A percentile compares a stretch with the other conserved stretches of the same genome.
phyloP scores from a whole-genome alignment of 495 filamentous ascomycete genomes.

The Penicillium diatomitis region DNA sequence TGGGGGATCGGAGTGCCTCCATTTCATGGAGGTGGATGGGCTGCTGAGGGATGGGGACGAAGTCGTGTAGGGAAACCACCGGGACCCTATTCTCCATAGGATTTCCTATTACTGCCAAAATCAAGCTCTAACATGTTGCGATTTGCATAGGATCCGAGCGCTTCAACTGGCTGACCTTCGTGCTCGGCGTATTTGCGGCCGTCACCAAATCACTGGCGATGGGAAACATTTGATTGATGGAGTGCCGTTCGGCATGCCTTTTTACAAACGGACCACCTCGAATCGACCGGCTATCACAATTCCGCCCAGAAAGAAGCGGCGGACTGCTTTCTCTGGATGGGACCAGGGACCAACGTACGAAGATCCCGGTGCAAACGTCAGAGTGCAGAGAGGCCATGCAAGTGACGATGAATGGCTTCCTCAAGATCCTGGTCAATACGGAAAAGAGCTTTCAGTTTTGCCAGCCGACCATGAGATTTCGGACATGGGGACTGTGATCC shows the following conservation, averaged over 20 bases:
- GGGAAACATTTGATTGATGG: slow-evolving; percentile 86
- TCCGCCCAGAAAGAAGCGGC: slow-evolving; percentile 64
- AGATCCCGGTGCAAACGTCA: background rate
- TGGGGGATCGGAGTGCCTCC: slow-evolving; percentile 75
- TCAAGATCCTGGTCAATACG: slow-evolving; percentile 9
- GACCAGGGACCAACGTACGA: slow-evolving; percentile 12
- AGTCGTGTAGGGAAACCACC: slow-evolving; percentile 52
- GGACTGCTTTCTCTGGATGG: slow-evolving; percentile 37
- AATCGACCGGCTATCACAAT: slow-evolving; percentile 61
- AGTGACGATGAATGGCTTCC: slow-evolving; percentile 34
- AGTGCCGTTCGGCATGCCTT: slow-evolving; percentile 74
- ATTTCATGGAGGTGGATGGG: slow-evolving; percentile 65
- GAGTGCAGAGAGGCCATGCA: slow-evolving; percentile 15
- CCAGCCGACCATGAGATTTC: slow-evolving; percentile 23
- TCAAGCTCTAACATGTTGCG: background rate
- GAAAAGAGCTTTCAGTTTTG: slow-evolving; percentile 19
- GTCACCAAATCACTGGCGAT: slow-evolving; percentile 71
- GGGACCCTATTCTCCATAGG: too few relatives aligned
- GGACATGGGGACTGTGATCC: slow-evolving; percentile 35
- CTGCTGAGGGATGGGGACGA: slow-evolving; percentile 78
- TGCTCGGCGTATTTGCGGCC: slow-evolving; percentile 64
- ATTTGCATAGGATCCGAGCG: slow-evolving; percentile 60
- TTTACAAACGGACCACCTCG: slow-evolving; percentile 42
- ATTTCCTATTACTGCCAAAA: too few relatives aligned
- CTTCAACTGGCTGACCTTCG: slow-evolving; percentile 67